Conservation (phyloP, 2,329 filamentous ascomycete genomes). For the Talaromyces sp. region DNA sequence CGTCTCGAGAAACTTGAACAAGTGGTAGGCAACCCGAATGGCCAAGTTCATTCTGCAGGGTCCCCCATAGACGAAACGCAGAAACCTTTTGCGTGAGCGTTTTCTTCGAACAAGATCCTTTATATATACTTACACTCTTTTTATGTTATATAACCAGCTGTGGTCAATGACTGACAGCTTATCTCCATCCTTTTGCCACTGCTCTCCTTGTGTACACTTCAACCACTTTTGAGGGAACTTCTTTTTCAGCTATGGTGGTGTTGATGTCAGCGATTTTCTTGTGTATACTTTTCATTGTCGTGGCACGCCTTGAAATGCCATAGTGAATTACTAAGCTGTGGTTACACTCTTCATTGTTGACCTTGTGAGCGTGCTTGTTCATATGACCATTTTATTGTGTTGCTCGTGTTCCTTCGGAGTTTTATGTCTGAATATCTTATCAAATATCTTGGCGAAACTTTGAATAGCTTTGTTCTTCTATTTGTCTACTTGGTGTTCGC, state of each 20-base stretch:
- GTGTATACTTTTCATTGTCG: not conserved
- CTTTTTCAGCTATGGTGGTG: not conserved
- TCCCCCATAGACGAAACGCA: not conserved
- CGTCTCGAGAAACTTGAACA: slow-evolving; percentile 70
- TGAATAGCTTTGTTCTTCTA: not conserved
- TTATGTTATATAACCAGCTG: not conserved
- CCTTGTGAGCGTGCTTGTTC: not conserved
- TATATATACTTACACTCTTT: not conserved
- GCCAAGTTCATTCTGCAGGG: slow-evolving; percentile 10
- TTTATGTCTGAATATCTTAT: not conserved
- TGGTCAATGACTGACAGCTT: not conserved
- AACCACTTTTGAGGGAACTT: not conserved
- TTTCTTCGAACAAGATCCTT: not conserved
- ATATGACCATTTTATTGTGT: not conserved
- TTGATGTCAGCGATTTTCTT: not conserved
- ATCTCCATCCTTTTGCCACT: not conserved
- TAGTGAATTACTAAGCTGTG: not conserved
- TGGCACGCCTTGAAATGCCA: not conserved
- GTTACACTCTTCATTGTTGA: not conserved
- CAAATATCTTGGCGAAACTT: not conserved
- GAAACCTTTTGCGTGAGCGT: not conserved
- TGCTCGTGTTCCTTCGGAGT: not conserved
- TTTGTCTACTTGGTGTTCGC: not conserved
- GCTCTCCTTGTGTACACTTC: not conserved
- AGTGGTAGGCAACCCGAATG: slow-evolving; percentile 58